phyloP scores from a whole-genome alignment of 208 protist genomes.

The Leishmania guyanensis region DNA sequence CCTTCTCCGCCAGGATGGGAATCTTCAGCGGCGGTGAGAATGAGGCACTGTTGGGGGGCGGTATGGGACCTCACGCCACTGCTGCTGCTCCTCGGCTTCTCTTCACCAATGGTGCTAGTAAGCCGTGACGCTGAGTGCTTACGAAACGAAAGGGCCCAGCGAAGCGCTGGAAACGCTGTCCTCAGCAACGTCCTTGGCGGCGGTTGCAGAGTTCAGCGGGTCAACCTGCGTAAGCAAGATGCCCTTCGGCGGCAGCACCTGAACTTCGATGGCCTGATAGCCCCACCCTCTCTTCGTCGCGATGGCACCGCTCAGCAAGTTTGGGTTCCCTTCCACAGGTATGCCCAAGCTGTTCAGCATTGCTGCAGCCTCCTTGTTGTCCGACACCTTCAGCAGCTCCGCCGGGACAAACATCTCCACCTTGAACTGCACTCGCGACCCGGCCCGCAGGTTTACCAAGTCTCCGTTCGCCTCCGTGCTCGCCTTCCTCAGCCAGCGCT shows the following conservation, averaged over 20 bases:
- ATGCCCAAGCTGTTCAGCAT: constrained; percentile 31
- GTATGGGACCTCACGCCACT: not conserved
- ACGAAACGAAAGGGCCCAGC: not conserved
- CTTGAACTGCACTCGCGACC: constrained; percentile 29
- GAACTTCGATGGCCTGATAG: constrained; percentile 27
- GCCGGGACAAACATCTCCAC: constrained; percentile 26
- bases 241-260: not conserved
- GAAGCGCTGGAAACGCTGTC: not conserved
- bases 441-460: constrained; percentile 19
- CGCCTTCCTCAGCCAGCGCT: constrained; percentile 6
- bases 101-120: not conserved
- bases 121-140: no score
- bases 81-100: not conserved
- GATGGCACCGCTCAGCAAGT: constrained; percentile 21
- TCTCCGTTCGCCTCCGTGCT: constrained; percentile 2
- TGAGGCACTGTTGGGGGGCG: no score
- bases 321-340: constrained; percentile 15
- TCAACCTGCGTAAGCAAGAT: not conserved
- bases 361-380: constrained; percentile 28
- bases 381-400: constrained; percentile 20
- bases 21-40: constrained; percentile 5
- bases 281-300: constrained; percentile 28
- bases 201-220: not conserved
- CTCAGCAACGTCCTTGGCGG: not conserved
- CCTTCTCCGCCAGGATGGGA: not conserved